Evolutionary conservation across 768 basidiomycete species (phyloP), one percentile per base, ranked within the genome.

Genomic region (Mycena metata): DNA sequence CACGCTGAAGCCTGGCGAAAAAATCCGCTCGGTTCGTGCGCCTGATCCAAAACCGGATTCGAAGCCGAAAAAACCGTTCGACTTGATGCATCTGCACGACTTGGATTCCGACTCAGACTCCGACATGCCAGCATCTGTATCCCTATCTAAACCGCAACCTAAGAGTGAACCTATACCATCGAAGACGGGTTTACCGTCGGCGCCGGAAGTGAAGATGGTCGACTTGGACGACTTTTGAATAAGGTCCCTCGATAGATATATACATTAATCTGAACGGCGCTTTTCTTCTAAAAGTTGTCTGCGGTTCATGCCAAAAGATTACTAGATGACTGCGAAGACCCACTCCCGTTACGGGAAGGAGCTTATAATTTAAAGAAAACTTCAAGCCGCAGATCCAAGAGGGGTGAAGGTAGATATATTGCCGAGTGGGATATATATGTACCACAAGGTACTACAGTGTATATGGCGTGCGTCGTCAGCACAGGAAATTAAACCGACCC

Each of bases 1-100:
- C n/a, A 87, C 86, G 16, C 89, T 89, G 5, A 80, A 86, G 56
- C 89, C 90, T 19, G 91, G 93, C 12, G 83, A 85, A 21, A 88
- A 84, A 63, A 83, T 91, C 60, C 86, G 85, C n/a, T 90, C 90
- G 11, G 89, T 91, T 10, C 74, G 81, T 10, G 74, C 78, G 17
- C 81, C 81, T 5, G 79, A 77, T 69, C 39, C 52, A 0, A 70
- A 36, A 43, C 57, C 51, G 46, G 60, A 49, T 30, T 6, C 39
- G 2, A 39, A 15, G 39, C 39, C 11, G 26, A 72, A 68, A 39
- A 64, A 52, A 8, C 67, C 63, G 8, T 52, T 73, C n/a, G 68
- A 69, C 46, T 64, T 36, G 39, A 68, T 57, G 26, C 47, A 63
- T 54, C 42, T 76, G 13, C 71, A 69, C 42, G 77, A 79, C 35